Base-by-base conservation (phyloP, 257 asterid genomes). In the Fraxinus americana region DNA sequence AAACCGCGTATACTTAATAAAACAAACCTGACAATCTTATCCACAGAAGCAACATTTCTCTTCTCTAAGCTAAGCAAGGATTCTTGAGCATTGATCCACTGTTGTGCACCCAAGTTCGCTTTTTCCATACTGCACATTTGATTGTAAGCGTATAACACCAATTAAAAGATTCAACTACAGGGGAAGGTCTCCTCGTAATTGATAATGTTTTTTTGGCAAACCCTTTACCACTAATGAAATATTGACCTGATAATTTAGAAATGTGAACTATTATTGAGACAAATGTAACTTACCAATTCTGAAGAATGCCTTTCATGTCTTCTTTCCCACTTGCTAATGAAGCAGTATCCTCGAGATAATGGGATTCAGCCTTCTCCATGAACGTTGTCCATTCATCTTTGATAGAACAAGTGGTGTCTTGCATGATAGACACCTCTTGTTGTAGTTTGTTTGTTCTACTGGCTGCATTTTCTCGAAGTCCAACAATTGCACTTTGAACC, bases 381-480 rank as follows among this genome's bases (percentile, higher is more conserved):
- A 85, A 93, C 77, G 76, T 85, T 52, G 85, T 88, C 96, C 97
- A 96, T 77, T 91, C 93, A 30, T 78, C 78, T 88, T 90, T 89
- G 71, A 90, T 89, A 77, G 91, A 90, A 77, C 87, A 86, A 65
- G 94, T 91, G 4, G 86, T 89, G 75, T 88, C 90, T 80, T 92
- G 96, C 97, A 96, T 90, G 32, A 87, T 83, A 30, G 95, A 91
- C 97, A 96, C 91, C 91, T 96, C 98, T 82, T 92, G 91, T 78
- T 93, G 97, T 77, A 96, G 69, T 81, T 83, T 87, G 75, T 81
- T 74, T 70, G 96, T 91, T 85, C 97, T 90, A 76, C 81, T 90
- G 83, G 91, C 89, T 78, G 97, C 90, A 85, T 86, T 87, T 87
- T 91, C 93, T 5, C 96, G 92, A 73, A 96, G 93, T 80, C 87